Percentiles rank a stretch among this genome's conserved stretches.
These are phyloP conservation scores for Plasmodium billcollinsi DNA, from an alignment of 169 alveolate species.

Conservation along the genomic window DNA sequence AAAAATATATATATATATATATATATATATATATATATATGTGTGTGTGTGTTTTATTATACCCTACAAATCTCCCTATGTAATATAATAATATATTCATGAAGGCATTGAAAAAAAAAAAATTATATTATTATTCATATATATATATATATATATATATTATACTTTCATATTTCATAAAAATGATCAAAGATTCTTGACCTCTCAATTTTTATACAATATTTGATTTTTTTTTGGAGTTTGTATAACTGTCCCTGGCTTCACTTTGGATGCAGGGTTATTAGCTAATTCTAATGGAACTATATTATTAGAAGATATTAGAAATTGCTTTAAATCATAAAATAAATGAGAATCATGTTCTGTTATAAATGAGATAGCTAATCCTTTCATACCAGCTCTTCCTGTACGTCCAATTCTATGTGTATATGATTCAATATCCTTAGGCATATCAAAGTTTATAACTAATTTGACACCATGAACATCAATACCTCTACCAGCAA, in stretches of 20 bases:
- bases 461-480: constrained; percentile 96
- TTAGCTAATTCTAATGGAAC: constrained; percentile 94
- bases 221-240: constrained; percentile 42
- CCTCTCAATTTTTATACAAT: constrained; percentile 21
- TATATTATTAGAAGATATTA: constrained; percentile 90
- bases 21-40: no score
- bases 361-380: constrained; percentile 95
- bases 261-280: constrained; percentile 91
- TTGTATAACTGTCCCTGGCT: constrained; percentile 83
- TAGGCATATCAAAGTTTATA: constrained; percentile 98
- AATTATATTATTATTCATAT: neutral
- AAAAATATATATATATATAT: no score
- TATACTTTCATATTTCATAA: neutral
- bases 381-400: constrained; percentile 98
- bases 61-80: no score
- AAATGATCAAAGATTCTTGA: no score
- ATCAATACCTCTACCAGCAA: constrained; percentile 99
- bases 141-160: constrained; percentile 3
- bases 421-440: constrained; percentile 94
- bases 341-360: constrained; percentile 93
- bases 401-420: constrained; percentile 99
- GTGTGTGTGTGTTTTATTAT: no score
- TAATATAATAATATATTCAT: no score
- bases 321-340: constrained; percentile 93
- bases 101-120: no score